These are phyloP conservation scores for Aquilaria sinensis DNA, from an alignment of 345 rosid species.

Conservation along the genomic window DNA sequence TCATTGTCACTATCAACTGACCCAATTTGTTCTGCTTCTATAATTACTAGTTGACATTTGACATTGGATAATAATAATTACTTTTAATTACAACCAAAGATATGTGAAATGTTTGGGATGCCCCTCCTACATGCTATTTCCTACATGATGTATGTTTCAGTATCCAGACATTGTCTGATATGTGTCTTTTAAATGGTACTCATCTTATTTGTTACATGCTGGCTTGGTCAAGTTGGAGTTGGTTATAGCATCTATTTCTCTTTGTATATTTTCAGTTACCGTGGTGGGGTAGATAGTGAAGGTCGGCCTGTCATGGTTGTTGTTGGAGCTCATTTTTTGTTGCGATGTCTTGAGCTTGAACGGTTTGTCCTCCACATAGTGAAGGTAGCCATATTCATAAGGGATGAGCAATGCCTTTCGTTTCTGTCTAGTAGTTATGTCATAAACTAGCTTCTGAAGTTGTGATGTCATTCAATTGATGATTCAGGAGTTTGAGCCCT, in stretches of 20 bases:
- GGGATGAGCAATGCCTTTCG: no score
- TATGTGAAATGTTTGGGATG: no score
- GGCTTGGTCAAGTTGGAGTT: slow-evolving; percentile 8
- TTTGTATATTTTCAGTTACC: slow-evolving; percentile 55
- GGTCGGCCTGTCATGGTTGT: slow-evolving; percentile 96
- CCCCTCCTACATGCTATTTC: no score
- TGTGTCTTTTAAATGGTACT: not conserved
- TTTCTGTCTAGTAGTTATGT: no score
- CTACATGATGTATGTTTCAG: no score
- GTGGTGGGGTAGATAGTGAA: slow-evolving; percentile 94
- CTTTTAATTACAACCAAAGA: no score
- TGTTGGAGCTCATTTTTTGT: slow-evolving; percentile 96
- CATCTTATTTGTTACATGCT: slow-evolving; percentile 4
- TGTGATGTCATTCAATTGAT: slow-evolving; percentile 11
- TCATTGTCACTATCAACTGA: no score
- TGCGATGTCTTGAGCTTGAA: slow-evolving; percentile 93
- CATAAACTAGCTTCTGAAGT: slow-evolving; percentile 4
- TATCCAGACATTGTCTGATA: not conserved
- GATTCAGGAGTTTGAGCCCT: slow-evolving; percentile 91
- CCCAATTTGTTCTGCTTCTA: no score
- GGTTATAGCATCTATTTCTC: slow-evolving; percentile 9
- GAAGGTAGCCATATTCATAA: slow-evolving; percentile 35
- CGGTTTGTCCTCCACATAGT: slow-evolving; percentile 75
- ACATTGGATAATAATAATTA: no score
- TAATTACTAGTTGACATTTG: no score